Evolutionary conservation across 768 basidiomycete genomes (phyloP).

Genomic region (Krasilnikovozyma curviuscula): DNA sequence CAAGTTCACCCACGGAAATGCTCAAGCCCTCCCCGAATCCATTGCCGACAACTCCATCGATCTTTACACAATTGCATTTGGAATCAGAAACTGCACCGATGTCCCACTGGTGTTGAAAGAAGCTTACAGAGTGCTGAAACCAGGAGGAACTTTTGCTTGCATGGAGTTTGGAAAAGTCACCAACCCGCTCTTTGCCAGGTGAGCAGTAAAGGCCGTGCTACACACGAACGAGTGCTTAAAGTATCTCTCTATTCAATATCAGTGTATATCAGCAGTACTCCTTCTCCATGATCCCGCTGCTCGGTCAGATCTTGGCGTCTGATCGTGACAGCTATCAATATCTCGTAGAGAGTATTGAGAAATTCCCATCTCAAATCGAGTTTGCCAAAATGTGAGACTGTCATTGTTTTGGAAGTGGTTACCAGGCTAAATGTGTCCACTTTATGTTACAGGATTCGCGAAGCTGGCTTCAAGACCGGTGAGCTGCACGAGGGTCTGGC

Average conservation of each 20-base stretch:
- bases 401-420: no score
- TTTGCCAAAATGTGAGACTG: conserved; percentile 54
- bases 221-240: no score
- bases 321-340: conserved; percentile 82
- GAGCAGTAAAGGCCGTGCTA: conserved; percentile 27
- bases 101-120: conserved; percentile 70
- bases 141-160: conserved; percentile 85
- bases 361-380: conserved; percentile 69
- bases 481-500: conserved; percentile 26
- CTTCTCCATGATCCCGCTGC: conserved; percentile 78
- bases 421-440: not conserved
- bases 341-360: conserved; percentile 87
- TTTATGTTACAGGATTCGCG: conserved; percentile 18
- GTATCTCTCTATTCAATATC: not conserved
- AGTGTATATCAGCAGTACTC: conserved; percentile 91
- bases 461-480: conserved; percentile 28
- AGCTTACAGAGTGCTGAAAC: conserved; percentile 83
- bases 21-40: conserved; percentile 49
- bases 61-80: conserved; percentile 95
- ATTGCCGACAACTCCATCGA: conserved; percentile 75
- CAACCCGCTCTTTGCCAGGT: conserved; percentile 73
- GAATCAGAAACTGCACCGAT: conserved; percentile 91
- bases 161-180: conserved; percentile 87
- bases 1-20: conserved; percentile 80
- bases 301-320: conserved; percentile 91